phyloP scores from a whole-genome alignment of 495 filamentous ascomycete species.

The Podospora comata region DNA sequence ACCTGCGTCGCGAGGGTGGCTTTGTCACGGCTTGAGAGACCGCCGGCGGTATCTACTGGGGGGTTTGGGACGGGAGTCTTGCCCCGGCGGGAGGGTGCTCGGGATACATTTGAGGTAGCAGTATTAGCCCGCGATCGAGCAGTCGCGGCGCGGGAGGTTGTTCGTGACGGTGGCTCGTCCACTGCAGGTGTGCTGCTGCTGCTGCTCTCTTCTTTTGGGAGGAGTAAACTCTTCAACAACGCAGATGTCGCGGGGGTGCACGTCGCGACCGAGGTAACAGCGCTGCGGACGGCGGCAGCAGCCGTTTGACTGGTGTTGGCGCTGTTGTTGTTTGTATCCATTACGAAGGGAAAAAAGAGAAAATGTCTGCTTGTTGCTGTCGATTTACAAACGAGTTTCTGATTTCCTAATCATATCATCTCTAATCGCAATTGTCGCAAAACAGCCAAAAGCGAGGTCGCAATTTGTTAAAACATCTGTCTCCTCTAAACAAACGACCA shows the following conservation, averaged over 20 bases:
- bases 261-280: constrained; percentile 49
- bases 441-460: constrained; percentile 9
- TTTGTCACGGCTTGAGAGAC: constrained; percentile 57
- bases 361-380: not conserved
- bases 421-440: not conserved
- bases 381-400: constrained; percentile 18
- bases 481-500: constrained; percentile 10
- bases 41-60: constrained; percentile 18
- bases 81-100: constrained; percentile 21
- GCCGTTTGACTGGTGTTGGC: constrained; percentile 37
- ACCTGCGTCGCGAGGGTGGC: constrained; percentile 75
- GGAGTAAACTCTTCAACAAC: constrained; percentile 50
- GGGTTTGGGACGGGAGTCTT: constrained; percentile 8
- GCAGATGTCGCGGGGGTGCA: constrained; percentile 50
- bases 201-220: constrained; percentile 33
- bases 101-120: constrained; percentile 7
- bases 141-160: constrained; percentile 30
- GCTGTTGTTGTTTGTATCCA: constrained; percentile 37
- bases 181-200: constrained; percentile 19
- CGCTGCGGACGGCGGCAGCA: constrained; percentile 50
- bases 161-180: constrained; percentile 3
- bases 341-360: constrained; percentile 25
- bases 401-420: constrained; percentile 36
- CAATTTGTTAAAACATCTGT: constrained; percentile 17
- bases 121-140: constrained; percentile 27